A percentile compares a stretch with the other conserved stretches of the same genome.
Evolutionary conservation across 2,329 filamentous ascomycete species (phyloP).

Genomic region (Alternaria arborescens): DNA sequence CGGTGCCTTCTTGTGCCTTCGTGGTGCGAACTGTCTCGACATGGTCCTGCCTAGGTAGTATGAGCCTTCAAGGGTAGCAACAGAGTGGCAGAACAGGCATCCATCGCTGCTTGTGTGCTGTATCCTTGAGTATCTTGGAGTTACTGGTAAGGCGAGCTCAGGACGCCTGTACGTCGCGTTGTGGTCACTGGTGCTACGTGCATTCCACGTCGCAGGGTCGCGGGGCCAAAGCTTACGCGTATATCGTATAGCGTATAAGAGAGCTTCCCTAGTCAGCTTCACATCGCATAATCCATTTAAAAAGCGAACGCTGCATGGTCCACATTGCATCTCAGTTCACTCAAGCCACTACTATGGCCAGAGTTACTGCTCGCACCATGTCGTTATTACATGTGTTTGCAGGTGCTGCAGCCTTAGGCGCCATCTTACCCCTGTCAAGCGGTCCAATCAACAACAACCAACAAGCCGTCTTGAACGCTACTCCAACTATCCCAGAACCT

Average conservation of each 20-base stretch:
- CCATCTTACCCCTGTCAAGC: not conserved
- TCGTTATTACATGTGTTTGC: not conserved
- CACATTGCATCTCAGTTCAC: not conserved
- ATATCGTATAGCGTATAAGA: not conserved
- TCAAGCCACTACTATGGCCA: not conserved
- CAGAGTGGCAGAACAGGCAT: not conserved
- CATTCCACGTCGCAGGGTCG: not conserved
- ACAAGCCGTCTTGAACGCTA: not conserved
- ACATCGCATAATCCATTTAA: not conserved
- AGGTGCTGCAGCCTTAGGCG: not conserved
- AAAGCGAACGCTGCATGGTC: not conserved
- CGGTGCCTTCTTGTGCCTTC: not conserved
- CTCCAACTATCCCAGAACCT: not conserved
- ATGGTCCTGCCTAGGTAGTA: not conserved
- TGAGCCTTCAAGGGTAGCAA: not conserved
- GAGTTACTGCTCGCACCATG: not conserved
- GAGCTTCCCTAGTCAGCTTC: not conserved
- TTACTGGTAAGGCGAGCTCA: not conserved
- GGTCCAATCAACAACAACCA: not conserved
- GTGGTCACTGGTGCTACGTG: not conserved
- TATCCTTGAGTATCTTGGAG: not conserved
- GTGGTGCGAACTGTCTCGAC: not conserved
- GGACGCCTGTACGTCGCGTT: not conserved
- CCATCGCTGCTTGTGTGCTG: not conserved
- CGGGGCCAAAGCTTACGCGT: constrained; percentile 1